Conservation (phyloP, 192 early-diverging fungal genomes). For the Coemansia sp. region DNA sequence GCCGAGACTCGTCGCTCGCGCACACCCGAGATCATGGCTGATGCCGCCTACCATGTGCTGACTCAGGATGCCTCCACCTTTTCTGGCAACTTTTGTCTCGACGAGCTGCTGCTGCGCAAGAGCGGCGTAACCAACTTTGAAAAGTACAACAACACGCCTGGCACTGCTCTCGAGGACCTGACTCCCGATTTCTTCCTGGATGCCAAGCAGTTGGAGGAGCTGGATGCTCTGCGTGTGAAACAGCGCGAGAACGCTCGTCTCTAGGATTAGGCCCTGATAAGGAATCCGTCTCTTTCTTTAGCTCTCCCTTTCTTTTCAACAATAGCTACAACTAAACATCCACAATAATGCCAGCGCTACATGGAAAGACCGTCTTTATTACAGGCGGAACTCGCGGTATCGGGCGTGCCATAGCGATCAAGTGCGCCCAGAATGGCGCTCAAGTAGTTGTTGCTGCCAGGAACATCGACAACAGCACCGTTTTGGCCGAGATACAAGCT, state of each 20-base stretch:
- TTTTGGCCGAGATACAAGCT: constrained; percentile 66
- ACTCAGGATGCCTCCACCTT: constrained; percentile 60
- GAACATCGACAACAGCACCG: constrained; percentile 58
- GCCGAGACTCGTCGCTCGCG: constrained; percentile 17
- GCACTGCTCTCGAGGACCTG: constrained; percentile 59
- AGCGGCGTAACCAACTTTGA: constrained; percentile 73
- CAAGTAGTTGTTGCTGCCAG: constrained; percentile 61
- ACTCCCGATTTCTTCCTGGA: constrained; percentile 68
- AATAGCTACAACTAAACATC: background rate
- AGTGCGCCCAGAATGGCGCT: constrained; percentile 50
- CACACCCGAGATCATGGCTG: constrained; percentile 75
- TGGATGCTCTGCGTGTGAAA: constrained; percentile 41
- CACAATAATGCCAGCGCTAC: background rate
- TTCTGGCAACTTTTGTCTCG: constrained; percentile 74
- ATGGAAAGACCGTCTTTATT: constrained; percentile 52
- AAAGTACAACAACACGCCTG: constrained; percentile 66
- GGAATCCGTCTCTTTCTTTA: background rate
- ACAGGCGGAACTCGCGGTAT: constrained; percentile 58
- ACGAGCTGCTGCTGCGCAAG: constrained; percentile 75
- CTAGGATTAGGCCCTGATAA: background rate
- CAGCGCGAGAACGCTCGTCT: constrained; percentile 10
- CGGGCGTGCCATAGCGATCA: constrained; percentile 54
- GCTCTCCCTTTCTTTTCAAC: background rate
- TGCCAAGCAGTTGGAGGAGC: constrained; percentile 45
- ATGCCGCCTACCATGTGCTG: constrained; percentile 73